These are phyloP conservation scores for Blastobotrys chiropterorum DNA, from an alignment of 805 yeast genomes.

Conservation along the genomic window DNA sequence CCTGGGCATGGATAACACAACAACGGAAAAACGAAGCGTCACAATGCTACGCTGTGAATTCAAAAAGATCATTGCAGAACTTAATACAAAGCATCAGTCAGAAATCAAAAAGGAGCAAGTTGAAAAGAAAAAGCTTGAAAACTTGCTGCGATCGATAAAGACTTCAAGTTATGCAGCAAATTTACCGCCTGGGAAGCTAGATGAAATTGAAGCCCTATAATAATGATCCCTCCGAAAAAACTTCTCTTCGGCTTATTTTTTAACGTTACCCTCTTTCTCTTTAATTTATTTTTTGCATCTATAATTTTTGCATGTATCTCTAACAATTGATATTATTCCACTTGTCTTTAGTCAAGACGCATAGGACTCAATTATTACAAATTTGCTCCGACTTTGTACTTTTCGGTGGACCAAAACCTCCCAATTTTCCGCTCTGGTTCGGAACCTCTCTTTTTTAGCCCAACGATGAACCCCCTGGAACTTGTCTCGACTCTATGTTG, in stretches of 20 bases:
- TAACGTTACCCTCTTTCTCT: neutral
- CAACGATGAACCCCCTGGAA: neutral
- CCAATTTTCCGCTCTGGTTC: neutral
- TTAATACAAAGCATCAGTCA: constrained; percentile 24
- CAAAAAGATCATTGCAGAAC: constrained; percentile 27
- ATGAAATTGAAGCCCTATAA: neutral
- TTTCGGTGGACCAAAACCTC: too few species aligned
- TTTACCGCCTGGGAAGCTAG: constrained; percentile 18
- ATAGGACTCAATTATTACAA: too few species aligned
- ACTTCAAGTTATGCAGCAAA: constrained; percentile 22
- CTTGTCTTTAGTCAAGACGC: neutral
- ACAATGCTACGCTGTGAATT: constrained; percentile 31
- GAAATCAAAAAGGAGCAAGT: constrained; percentile 25
- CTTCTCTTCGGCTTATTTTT: neutral
- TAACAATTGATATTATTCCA: neutral
- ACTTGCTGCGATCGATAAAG: constrained; percentile 20
- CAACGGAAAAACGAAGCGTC: constrained; percentile 19
- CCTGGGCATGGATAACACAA: neutral
- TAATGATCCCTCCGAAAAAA: neutral
- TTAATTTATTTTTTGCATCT: neutral
- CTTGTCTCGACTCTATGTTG: neutral
- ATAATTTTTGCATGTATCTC: neutral
- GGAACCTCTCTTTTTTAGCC: neutral
- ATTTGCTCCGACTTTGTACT: too few species aligned
- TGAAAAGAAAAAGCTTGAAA: constrained; percentile 22